Percentiles rank a stretch among this genome's conserved stretches.
Evolutionary conservation across 2,329 filamentous ascomycete genomes (phyloP).

Genomic region (Phaeosphaeria sp.): DNA sequence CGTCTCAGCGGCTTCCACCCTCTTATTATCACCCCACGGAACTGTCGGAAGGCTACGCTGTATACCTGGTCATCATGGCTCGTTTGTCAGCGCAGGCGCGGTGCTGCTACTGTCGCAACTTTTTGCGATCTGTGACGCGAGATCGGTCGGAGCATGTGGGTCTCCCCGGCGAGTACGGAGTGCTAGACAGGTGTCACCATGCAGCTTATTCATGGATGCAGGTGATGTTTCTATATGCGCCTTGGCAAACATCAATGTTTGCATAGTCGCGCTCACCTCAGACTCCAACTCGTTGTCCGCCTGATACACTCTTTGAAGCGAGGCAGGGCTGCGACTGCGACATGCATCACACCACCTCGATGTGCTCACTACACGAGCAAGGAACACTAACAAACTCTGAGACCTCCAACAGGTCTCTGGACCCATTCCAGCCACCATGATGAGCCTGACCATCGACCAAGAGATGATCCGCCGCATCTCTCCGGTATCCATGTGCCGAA

Average conservation of each 20-base stretch:
- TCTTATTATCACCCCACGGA: slow-evolving; percentile 29
- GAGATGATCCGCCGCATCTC: slow-evolving; percentile 7
- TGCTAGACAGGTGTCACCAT: slow-evolving; percentile 1
- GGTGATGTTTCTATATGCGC: not conserved
- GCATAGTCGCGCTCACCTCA: slow-evolving; percentile 2
- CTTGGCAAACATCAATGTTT: not conserved
- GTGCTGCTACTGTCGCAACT: slow-evolving; percentile 27
- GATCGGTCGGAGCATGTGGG: slow-evolving; percentile 13
- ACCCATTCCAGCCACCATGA: not conserved
- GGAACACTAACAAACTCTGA: not conserved
- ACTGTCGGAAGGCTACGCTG: slow-evolving; percentile 27
- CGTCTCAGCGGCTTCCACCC: slow-evolving; percentile 10
- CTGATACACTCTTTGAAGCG: slow-evolving; percentile 6
- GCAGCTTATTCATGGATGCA: slow-evolving; percentile 2
- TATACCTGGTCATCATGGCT: slow-evolving; percentile 24
- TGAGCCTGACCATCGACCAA: slow-evolving; percentile 3
- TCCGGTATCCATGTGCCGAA: slow-evolving; percentile 3
- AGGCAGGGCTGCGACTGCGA: slow-evolving; percentile 1
- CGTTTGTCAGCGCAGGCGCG: slow-evolving; percentile 34
- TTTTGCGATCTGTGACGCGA: slow-evolving; percentile 6
- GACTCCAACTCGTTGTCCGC: not conserved
- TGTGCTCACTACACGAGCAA: not conserved
- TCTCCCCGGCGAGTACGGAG: slow-evolving; percentile 6
- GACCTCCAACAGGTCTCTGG: not conserved
- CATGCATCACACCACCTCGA: not conserved